Base-by-base conservation (phyloP, 1,139 yeast species). In the Sugiyamaella pinicola region DNA sequence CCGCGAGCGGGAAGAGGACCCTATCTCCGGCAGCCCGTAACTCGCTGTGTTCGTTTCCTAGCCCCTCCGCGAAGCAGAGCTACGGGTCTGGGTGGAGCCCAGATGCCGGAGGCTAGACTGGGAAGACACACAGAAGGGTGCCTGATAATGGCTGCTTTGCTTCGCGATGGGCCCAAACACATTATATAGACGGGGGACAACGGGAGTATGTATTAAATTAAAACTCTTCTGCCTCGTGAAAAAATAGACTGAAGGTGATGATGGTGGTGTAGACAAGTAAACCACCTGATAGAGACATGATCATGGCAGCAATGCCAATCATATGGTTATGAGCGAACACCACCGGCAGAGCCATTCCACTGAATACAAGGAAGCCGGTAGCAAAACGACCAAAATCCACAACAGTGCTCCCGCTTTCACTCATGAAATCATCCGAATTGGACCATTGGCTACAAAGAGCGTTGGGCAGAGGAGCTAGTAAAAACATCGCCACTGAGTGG, bases 381-480 rank as follows among this genome's bases (percentile, higher is more conserved):
- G 79, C 50, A 62, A 85, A 87, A 58, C 83, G 79, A 12, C 93
- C 95, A 56, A 80, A 71, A 64, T 87, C 95, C 53, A 74, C 75
- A 18, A 74, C 68, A 34, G 75, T 66, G 34, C 67, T 65, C 21
- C 72, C 67, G 12, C 73, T 62, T 48, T 77, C 80, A 56, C 75
- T 72, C 78, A 76, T 76, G 58, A 77, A 76, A 64, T 77, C 81
- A 57, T 77, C 80, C 13, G 63, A 58, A 29, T 64, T 64, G 13
- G 71, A 69, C 67, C 75, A 71, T 52, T 68, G 65, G 39, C 74
- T 72, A 56, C 79, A 74, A n/a, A 80, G 59, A 15, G 81, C 78
- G 31, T 83, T 79, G 1, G 96, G 96, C 39, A 86, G 62, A 55
- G 89, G 90, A 2, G 95, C 93, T 40, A 82, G 64, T 38, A 83